These are phyloP conservation scores for Aspergillus brunneoviolaceus DNA, from an alignment of 2,329 filamentous ascomycete genomes.

Conservation along the genomic window DNA sequence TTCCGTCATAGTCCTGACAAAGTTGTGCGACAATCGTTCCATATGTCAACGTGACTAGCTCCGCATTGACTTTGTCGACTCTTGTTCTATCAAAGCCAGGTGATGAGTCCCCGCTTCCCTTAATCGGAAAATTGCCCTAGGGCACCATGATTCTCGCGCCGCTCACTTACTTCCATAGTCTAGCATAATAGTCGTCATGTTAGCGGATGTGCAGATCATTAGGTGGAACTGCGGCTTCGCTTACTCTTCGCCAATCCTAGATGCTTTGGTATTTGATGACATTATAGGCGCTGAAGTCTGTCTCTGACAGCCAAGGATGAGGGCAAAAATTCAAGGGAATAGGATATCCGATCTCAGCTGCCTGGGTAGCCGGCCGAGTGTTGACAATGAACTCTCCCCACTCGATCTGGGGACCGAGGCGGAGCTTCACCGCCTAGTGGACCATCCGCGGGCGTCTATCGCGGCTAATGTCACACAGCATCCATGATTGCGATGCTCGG, in stretches of 20 bases:
- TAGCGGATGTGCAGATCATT: constrained; percentile 16
- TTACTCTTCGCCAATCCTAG: constrained; percentile 73
- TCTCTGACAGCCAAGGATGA: background rate
- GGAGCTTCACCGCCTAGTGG: constrained; percentile 21
- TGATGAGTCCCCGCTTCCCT: background rate
- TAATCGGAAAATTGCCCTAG: background rate
- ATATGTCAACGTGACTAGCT: constrained; percentile 95
- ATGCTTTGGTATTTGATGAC: constrained; percentile 64
- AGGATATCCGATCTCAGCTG: background rate
- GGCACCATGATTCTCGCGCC: constrained; percentile 4
- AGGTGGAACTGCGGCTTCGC: constrained; percentile 29
- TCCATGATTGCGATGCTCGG: background rate
- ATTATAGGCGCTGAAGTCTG: constrained; percentile 33
- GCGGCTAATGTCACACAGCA: constrained; percentile 21
- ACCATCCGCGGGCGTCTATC: constrained; percentile 22
- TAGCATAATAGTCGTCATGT: constrained; percentile 44
- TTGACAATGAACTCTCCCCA: constrained; percentile 20
- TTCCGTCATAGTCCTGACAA: constrained; percentile 91
- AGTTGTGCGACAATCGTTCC: constrained; percentile 95
- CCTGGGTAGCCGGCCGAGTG: background rate
- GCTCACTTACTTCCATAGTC: constrained; percentile 84
- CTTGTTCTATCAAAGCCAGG: constrained; percentile 64
- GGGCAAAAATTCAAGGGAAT: background rate
- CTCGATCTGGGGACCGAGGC: constrained; percentile 16
- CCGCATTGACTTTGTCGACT: constrained; percentile 96